These are phyloP conservation scores for Pistacia vera DNA, from an alignment of 345 rosid genomes.

Conservation along the genomic window DNA sequence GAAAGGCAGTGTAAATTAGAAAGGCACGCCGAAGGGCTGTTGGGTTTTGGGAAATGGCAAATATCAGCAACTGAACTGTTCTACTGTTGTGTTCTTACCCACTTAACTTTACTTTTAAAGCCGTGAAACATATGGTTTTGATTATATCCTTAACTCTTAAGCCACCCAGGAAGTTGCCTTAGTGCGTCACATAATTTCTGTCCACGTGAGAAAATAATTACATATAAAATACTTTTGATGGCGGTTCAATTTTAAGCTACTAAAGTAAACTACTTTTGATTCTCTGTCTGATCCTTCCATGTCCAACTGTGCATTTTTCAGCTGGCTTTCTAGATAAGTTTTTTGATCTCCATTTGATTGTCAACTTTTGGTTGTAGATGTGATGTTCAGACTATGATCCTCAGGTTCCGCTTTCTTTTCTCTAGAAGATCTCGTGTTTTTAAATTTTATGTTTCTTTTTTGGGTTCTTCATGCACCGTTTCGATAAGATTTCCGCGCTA, in stretches of 20 bases:
- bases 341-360: neutral
- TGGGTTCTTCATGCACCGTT: conserved; percentile 13
- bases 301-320: conserved; percentile 4
- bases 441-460: neutral
- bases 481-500: conserved; percentile 1
- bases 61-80: neutral
- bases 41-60: neutral
- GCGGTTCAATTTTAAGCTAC: neutral
- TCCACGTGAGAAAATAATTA: neutral
- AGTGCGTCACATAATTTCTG: neutral
- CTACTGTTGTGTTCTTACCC: neutral
- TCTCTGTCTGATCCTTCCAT: conserved; percentile 19
- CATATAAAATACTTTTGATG: neutral
- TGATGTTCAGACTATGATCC: neutral
- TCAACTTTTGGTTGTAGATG: neutral
- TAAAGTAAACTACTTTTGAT: neutral
- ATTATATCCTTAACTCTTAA: neutral
- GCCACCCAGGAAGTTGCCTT: neutral
- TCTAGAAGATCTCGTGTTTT: neutral
- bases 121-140: neutral
- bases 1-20: neutral
- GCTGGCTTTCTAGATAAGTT: neutral
- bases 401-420: neutral
- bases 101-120: no score
- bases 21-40: neutral